Conservation (phyloP, 768 basidiomycete species). For the Suillus placidus region DNA sequence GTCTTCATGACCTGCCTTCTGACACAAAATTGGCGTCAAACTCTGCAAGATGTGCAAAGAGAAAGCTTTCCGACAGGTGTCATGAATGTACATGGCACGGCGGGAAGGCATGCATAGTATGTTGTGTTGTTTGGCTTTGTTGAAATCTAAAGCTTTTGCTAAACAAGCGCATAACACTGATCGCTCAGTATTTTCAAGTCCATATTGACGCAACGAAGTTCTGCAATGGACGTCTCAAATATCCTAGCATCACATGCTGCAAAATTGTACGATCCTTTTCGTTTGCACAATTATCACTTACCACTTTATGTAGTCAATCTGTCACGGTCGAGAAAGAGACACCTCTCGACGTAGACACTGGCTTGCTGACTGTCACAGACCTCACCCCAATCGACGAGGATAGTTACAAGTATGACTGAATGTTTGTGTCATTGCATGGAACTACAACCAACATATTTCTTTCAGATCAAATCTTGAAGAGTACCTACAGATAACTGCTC, state of each 20-base stretch:
- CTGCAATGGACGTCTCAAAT: slow-evolving; percentile 79
- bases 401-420: slow-evolving; percentile 66
- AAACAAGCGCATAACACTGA: slow-evolving; percentile 10
- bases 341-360: slow-evolving; percentile 79
- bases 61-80: background rate
- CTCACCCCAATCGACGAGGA: slow-evolving; percentile 84
- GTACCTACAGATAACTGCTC: slow-evolving; percentile 75
- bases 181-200: slow-evolving; percentile 1
- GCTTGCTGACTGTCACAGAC: slow-evolving; percentile 85
- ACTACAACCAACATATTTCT: slow-evolving; percentile 3
- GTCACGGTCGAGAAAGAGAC: slow-evolving; percentile 76
- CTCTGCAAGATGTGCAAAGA: background rate
- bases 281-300: background rate
- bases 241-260: slow-evolving; percentile 74
- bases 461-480: slow-evolving; percentile 75
- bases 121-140: slow-evolving; percentile 23
- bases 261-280: slow-evolving; percentile 57
- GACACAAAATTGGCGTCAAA: background rate
- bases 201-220: background rate
- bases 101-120: background rate
- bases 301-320: slow-evolving; percentile 54
- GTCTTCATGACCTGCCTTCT: slow-evolving; percentile 40
- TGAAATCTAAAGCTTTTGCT: slow-evolving; percentile 24
- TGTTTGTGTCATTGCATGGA: background rate
- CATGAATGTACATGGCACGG: background rate